Percentiles rank a stretch among this genome's conserved stretches.
phyloP scores from a whole-genome alignment of 1,284 basidiomycete genomes.

The Ganoderma sinense region DNA sequence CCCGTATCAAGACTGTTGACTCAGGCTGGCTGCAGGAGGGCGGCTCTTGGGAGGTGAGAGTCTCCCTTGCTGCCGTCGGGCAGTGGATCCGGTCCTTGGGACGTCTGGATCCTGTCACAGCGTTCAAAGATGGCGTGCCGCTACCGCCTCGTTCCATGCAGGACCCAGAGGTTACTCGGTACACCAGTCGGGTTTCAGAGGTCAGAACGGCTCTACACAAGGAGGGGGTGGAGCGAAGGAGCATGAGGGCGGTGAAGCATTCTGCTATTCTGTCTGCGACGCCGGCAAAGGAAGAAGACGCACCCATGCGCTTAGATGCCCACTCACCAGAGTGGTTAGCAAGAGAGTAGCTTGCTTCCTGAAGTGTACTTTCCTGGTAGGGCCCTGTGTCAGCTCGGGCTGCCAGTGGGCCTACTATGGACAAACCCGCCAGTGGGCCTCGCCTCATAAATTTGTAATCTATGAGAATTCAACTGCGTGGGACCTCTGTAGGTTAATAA shows the following conservation, averaged over 20 bases:
- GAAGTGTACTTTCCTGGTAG: not conserved
- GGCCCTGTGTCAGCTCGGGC: not conserved
- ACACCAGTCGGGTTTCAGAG: slow-evolving; percentile 41
- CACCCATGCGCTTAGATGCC: slow-evolving; percentile 45
- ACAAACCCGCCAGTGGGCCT: not conserved
- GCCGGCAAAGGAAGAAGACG: slow-evolving; percentile 50
- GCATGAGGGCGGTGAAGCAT: slow-evolving; percentile 56
- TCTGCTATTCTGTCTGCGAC: slow-evolving; percentile 54
- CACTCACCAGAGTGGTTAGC: slow-evolving; percentile 43
- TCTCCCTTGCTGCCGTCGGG: slow-evolving; percentile 63
- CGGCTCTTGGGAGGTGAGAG: slow-evolving; percentile 68
- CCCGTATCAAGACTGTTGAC: not conserved
- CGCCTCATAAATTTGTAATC: not conserved
- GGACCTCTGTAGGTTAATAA: not conserved
- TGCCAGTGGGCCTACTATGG: not conserved
- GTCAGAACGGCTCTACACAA: slow-evolving; percentile 23
- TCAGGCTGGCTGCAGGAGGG: slow-evolving; percentile 52
- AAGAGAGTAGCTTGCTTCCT: not conserved
- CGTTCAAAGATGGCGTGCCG: slow-evolving; percentile 48
- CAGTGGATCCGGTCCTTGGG: slow-evolving; percentile 66
- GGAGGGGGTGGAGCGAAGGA: slow-evolving; percentile 22
- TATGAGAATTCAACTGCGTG: not conserved
- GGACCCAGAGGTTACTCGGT: slow-evolving; percentile 45
- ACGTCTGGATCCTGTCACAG: slow-evolving; percentile 47
- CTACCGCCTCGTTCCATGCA: slow-evolving; percentile 44